Percentiles rank a stretch among this genome's conserved stretches.
phyloP scores from a whole-genome alignment of 2,329 filamentous ascomycete species.

The Lomentospora prolificans region DNA sequence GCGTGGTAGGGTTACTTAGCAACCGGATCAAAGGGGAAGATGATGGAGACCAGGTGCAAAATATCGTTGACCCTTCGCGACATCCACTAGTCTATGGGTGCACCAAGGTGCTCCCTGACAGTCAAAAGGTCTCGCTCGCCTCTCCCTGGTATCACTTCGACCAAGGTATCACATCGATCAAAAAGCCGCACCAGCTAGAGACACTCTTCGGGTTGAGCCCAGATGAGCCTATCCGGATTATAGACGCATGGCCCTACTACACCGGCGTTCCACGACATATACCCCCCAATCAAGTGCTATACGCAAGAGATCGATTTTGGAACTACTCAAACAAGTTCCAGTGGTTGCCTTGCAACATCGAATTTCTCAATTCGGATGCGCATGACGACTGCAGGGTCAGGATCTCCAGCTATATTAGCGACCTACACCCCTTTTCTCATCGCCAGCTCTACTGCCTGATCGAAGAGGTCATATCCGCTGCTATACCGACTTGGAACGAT shows the following conservation, averaged over 20 bases:
- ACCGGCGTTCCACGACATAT: neutral
- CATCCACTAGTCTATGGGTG: constrained; percentile 1
- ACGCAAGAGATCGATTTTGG: neutral
- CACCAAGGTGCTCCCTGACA: constrained; percentile 1
- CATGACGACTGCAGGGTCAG: constrained; percentile 20
- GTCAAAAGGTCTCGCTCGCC: neutral
- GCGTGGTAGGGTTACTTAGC: too few species aligned
- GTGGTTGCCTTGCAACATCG: constrained; percentile 41
- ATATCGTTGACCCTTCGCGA: constrained; percentile 3
- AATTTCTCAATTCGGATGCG: constrained; percentile 16
- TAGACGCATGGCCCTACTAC: neutral
- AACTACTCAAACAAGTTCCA: constrained; percentile 24
- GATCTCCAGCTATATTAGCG: constrained; percentile 43
- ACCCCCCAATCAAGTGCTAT: too few species aligned
- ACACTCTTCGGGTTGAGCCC: neutral
- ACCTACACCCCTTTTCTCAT: constrained; percentile 34
- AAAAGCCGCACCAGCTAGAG: neutral
- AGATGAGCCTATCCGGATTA: neutral
- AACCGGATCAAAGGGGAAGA: too few species aligned
- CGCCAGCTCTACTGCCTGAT: constrained; percentile 28
- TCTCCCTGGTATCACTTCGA: neutral
- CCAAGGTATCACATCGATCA: neutral
- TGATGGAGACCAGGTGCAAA: neutral
- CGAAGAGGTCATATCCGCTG: constrained; percentile 28
- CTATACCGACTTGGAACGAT: constrained; percentile 36